Percentiles rank a stretch among this genome's conserved stretches.
These are phyloP conservation scores for Lentinula novae-zelandiae DNA, from an alignment of 1,284 basidiomycete genomes.

Conservation along the genomic window DNA sequence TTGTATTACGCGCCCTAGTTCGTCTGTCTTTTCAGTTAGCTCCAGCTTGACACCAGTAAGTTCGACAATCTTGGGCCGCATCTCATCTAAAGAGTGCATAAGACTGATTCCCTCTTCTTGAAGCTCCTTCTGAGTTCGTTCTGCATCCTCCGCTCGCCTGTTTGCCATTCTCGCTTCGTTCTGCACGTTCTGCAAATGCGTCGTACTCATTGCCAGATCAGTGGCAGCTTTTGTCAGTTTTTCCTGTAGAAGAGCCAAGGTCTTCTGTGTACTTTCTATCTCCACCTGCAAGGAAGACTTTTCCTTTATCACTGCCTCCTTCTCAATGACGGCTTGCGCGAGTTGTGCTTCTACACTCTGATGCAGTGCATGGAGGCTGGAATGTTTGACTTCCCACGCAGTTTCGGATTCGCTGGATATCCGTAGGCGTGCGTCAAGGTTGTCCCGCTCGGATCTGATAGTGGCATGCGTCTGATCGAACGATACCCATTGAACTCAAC, in stretches of 20 bases:
- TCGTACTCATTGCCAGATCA: slow-evolving; percentile 48
- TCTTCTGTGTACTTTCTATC: slow-evolving; percentile 39
- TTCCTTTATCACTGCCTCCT: slow-evolving; percentile 43
- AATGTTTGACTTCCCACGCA: slow-evolving; percentile 43
- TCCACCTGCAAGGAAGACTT: slow-evolving; percentile 45
- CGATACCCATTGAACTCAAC: slow-evolving; percentile 2
- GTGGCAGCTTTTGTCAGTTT: slow-evolving; percentile 53
- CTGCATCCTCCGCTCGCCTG: slow-evolving; percentile 70
- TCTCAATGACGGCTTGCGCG: slow-evolving; percentile 38
- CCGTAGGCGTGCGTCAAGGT: slow-evolving; percentile 42
- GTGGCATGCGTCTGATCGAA: slow-evolving; percentile 46
- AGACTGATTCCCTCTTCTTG: slow-evolving; percentile 70
- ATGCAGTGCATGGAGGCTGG: slow-evolving; percentile 41
- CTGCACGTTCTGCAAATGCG: slow-evolving; percentile 57
- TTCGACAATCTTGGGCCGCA: slow-evolving; percentile 81
- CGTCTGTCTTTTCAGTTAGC: slow-evolving; percentile 58
- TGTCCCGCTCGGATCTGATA: slow-evolving; percentile 59
- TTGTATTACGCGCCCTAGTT: slow-evolving; percentile 48
- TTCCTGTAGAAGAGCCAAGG: slow-evolving; percentile 50
- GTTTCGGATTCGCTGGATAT: slow-evolving; percentile 36
- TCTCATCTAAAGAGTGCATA: slow-evolving; percentile 75
- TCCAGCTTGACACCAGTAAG: slow-evolving; percentile 67
- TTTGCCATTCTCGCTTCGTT: slow-evolving; percentile 56
- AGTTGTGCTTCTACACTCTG: slow-evolving; percentile 39
- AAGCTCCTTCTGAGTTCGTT: slow-evolving; percentile 63